Evolutionary conservation across 176 grass and related monocot genomes (phyloP).

Genomic region (Avena insularis): DNA sequence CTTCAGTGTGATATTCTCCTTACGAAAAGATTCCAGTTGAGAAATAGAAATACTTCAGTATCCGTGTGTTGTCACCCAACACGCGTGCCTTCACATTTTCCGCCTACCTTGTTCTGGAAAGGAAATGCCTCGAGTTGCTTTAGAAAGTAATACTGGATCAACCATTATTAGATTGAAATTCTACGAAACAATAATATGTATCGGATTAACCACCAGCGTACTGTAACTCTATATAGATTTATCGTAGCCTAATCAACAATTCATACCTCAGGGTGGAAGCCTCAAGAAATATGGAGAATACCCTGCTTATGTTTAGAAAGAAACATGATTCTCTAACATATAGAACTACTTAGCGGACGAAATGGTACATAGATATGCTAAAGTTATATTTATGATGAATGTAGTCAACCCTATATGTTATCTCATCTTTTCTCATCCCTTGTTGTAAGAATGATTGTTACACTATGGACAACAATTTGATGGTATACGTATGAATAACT

Average conservation of each 20-base stretch:
- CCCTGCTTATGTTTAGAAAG: no score
- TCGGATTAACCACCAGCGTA: neutral
- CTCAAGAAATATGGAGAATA: no score
- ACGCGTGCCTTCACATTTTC: conserved; percentile 73
- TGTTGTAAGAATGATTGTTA: no score
- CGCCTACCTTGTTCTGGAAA: conserved; percentile 70
- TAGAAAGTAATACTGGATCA: neutral
- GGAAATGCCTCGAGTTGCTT: neutral
- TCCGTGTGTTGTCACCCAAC: conserved; percentile 59
- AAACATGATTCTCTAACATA: no score
- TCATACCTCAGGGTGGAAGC: neutral
- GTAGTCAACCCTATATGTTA: no score
- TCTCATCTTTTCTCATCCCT: no score
- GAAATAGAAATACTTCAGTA: conserved; percentile 57
- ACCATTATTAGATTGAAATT: neutral
- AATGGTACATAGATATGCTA: no score
- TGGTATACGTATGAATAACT: no score
- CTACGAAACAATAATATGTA: neutral
- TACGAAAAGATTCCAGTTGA: conserved; percentile 72
- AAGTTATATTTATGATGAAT: no score
- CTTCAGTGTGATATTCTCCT: conserved; percentile 62
- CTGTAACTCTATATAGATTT: neutral
- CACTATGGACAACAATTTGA: no score
- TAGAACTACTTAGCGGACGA: no score
- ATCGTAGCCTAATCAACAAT: neutral